Percentiles rank a stretch among this genome's conserved stretches.
These are phyloP conservation scores for Penicillium concentricum DNA, from an alignment of 2,329 filamentous ascomycete species.

Conservation along the genomic window DNA sequence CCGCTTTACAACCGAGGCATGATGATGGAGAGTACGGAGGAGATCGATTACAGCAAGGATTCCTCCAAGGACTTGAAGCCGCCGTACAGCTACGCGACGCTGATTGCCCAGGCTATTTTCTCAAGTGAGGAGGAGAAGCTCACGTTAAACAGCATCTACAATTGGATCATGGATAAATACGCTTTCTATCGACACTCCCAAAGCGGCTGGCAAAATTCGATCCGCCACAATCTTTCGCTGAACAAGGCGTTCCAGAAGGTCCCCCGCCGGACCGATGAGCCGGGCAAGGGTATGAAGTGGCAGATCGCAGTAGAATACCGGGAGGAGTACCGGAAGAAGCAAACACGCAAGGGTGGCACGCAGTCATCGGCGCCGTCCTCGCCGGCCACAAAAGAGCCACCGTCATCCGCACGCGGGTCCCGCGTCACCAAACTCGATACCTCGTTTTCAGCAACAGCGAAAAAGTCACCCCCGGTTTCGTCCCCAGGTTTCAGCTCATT, in stretches of 20 bases:
- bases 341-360: constrained; percentile 42
- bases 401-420: constrained; percentile 34
- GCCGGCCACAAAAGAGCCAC: constrained; percentile 45
- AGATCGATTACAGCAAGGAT: constrained; percentile 66
- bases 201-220: constrained; percentile 97
- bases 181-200: constrained; percentile 87
- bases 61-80: constrained; percentile 89
- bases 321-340: constrained; percentile 81
- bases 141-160: constrained; percentile 89
- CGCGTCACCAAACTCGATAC: constrained; percentile 38
- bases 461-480: constrained; percentile 40
- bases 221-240: constrained; percentile 90
- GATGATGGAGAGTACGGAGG: constrained; percentile 55
- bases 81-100: constrained; percentile 90
- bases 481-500: constrained; percentile 44
- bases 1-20: constrained; percentile 51
- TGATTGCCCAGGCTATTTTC: constrained; percentile 95
- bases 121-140: constrained; percentile 83
- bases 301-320: constrained; percentile 80
- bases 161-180: constrained; percentile 86
- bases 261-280: constrained; percentile 86
- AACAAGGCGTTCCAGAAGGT: constrained; percentile 96
- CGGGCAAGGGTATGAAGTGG: constrained; percentile 99
- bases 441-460: constrained; percentile 39
- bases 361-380: constrained; percentile 49